These are phyloP conservation scores for Centrapalus pauciflorus DNA, from an alignment of 129 eudicot genomes.

Conservation along the genomic window DNA sequence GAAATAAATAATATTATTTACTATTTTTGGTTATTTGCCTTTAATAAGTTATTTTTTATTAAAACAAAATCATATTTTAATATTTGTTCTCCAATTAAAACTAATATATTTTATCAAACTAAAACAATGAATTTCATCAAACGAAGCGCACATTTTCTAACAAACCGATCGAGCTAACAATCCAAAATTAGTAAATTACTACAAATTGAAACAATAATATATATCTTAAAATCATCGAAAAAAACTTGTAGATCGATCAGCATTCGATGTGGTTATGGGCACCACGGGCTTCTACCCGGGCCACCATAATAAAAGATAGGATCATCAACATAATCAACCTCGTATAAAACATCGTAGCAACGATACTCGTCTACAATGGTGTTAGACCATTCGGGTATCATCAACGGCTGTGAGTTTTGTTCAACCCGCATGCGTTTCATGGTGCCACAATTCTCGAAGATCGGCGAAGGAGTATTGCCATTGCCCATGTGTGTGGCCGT, in stretches of 20 bases:
- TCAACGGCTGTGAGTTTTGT: constrained; percentile 32
- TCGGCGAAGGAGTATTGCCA: constrained; percentile 29
- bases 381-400: constrained; percentile 46
- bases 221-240: neutral
- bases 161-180: too few species aligned
- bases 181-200: neutral
- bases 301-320: constrained; percentile 81
- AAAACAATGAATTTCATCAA: too few species aligned
- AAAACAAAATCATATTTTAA: too few species aligned
- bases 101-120: too few species aligned
- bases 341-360: constrained; percentile 41
- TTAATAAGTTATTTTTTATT: too few species aligned
- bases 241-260: too few species aligned
- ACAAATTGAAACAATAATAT: neutral
- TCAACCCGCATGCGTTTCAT: constrained; percentile 48
- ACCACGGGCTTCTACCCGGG: constrained; percentile 54
- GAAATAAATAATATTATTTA: too few species aligned
- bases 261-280: too few species aligned
- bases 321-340: constrained; percentile 50
- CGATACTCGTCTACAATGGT: constrained; percentile 44
- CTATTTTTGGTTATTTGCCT: too few species aligned
- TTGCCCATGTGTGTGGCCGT: constrained; percentile 55
- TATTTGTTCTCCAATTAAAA: too few species aligned
- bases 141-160: too few species aligned
- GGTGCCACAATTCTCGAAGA: constrained; percentile 31